Percentiles rank a stretch among this genome's conserved stretches.
These are phyloP conservation scores for Oidiodendron maius DNA, from an alignment of 495 filamentous ascomycete genomes.

Conservation along the genomic window DNA sequence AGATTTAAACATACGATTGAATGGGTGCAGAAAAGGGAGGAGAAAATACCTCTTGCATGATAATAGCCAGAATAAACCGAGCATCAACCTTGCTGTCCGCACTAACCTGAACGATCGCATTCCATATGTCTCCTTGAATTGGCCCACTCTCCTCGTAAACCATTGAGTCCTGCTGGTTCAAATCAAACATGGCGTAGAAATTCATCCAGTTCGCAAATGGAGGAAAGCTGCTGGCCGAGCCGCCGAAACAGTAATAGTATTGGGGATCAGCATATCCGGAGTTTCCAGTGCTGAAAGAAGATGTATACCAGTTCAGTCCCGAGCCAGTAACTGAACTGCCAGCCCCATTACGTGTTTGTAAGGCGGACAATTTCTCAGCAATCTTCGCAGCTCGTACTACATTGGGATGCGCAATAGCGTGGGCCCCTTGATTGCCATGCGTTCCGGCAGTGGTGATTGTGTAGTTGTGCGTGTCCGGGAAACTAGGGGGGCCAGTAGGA, in stretches of 20 bases:
- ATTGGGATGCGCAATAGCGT: background rate
- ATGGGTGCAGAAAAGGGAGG: background rate
- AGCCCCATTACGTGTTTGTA: slow-evolving; percentile 4
- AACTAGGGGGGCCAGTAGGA: slow-evolving; percentile 6
- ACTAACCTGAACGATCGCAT: slow-evolving; percentile 33
- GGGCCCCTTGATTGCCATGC: slow-evolving; percentile 14
- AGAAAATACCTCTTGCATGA: slow-evolving; percentile 44
- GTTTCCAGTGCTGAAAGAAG: slow-evolving; percentile 11
- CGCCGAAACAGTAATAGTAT: slow-evolving; percentile 21
- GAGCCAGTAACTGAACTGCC: slow-evolving; percentile 14
- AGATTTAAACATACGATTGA: background rate
- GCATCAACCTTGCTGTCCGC: slow-evolving; percentile 32
- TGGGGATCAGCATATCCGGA: slow-evolving; percentile 10
- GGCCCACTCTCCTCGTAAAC: background rate
- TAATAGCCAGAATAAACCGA: slow-evolving; percentile 33
- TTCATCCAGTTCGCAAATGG: slow-evolving; percentile 22
- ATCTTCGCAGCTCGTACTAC: background rate
- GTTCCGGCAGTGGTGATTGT: slow-evolving; percentile 6
- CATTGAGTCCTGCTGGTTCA: slow-evolving; percentile 12
- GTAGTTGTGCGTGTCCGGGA: slow-evolving; percentile 13
- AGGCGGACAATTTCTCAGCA: background rate
- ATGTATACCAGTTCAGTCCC: slow-evolving; percentile 18
- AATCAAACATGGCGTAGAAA: slow-evolving; percentile 20
- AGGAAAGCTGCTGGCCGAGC: slow-evolving; percentile 20
- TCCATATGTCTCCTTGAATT: slow-evolving; percentile 23